phyloP scores from a whole-genome alignment of 345 rosid species.

The Heritiera littoralis region DNA sequence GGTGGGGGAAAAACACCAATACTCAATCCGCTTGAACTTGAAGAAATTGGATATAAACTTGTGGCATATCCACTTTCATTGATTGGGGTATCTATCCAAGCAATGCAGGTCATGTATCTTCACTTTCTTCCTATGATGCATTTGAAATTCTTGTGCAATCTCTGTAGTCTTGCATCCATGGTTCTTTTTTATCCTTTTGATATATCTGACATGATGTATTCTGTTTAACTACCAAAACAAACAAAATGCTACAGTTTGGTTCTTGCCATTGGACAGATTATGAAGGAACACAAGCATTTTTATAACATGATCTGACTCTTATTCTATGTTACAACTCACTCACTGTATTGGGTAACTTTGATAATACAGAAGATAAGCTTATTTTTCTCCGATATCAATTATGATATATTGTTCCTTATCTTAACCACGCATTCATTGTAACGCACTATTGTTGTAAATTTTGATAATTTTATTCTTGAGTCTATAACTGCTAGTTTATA shows the following conservation, averaged over 20 bases:
- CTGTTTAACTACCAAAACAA: background rate
- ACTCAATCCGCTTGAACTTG: constrained; percentile 70
- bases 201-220: background rate
- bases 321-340: background rate
- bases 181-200: background rate
- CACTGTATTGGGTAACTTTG: background rate
- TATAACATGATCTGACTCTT: background rate
- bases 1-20: constrained; percentile 87
- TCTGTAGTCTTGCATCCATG: background rate
- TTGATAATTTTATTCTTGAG: background rate
- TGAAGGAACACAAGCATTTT: background rate
- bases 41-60: constrained; percentile 80
- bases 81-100: constrained; percentile 81
- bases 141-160: background rate
- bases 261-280: background rate
- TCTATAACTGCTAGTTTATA: background rate
- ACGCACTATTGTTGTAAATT: background rate
- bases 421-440: background rate
- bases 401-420: too few species aligned
- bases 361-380: background rate
- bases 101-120: constrained; percentile 75
- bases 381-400: background rate
- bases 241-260: background rate
- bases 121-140: background rate
- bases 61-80: constrained; percentile 78